phyloP scores from a whole-genome alignment of 805 yeast species.

The Candida oleophila region DNA sequence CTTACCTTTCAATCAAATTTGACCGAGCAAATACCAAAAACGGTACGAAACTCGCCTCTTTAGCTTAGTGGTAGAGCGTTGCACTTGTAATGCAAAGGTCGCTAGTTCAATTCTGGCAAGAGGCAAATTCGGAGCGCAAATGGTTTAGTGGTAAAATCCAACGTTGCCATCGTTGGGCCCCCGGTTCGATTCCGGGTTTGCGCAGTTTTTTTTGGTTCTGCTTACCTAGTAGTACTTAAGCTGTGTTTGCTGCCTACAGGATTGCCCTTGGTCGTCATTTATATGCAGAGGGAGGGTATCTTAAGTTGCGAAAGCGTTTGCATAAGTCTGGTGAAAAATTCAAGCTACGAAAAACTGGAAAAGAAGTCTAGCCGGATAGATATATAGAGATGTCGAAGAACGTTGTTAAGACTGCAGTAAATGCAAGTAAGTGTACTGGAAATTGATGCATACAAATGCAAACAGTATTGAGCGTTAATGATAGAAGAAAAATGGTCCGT shows the following conservation, averaged over 20 bases:
- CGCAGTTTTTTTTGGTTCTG: constrained; percentile 11
- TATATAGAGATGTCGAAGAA: constrained; percentile 32
- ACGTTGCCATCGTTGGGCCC: constrained; percentile 17
- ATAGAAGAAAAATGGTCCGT: too few species aligned
- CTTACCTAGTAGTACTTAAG: too few species aligned
- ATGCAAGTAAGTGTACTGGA: constrained; percentile 38
- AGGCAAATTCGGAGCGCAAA: constrained; percentile 21
- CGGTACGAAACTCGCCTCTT: constrained; percentile 56
- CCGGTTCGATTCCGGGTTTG: constrained; percentile 17
- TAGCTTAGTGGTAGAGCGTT: constrained; percentile 99
- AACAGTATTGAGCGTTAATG: too few species aligned
- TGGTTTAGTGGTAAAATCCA: constrained; percentile 16
- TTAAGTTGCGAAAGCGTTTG: too few species aligned
- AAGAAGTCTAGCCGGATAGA: background rate
- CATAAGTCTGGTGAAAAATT: too few species aligned
- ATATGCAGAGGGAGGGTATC: too few species aligned
- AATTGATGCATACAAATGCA: too few species aligned
- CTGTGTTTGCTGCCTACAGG: too few species aligned
- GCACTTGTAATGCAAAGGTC: constrained; percentile 99
- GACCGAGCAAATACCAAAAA: background rate
- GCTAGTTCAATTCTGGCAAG: constrained; percentile 62
- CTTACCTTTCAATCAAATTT: too few species aligned
- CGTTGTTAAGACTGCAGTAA: constrained; percentile 41
- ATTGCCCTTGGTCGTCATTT: too few species aligned
- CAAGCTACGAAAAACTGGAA: background rate